Percentiles rank a stretch among this genome's conserved stretches.
phyloP scores from a whole-genome alignment of 1,284 basidiomycete species.

The Leccinum subrobustum region DNA sequence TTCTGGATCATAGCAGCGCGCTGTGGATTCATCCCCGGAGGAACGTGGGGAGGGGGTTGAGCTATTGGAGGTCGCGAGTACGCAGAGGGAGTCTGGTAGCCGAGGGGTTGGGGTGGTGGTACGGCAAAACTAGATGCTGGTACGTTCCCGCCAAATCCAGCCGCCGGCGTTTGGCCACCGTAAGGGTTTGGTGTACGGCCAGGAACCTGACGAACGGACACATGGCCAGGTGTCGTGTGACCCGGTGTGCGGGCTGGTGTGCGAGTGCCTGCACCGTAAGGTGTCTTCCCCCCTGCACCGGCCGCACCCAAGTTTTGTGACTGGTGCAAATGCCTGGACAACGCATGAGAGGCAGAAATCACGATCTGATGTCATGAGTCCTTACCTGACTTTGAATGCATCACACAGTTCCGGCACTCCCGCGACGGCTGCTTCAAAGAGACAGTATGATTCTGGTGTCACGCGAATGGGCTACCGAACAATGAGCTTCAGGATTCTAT shows the following conservation, averaged over 20 bases:
- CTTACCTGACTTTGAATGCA: slow-evolving; percentile 90
- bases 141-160: slow-evolving; percentile 24
- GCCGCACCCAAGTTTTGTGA: slow-evolving; percentile 65
- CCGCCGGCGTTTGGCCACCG: slow-evolving; percentile 48
- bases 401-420: slow-evolving; percentile 92
- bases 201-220: slow-evolving; percentile 63
- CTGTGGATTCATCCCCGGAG: slow-evolving; percentile 61
- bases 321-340: slow-evolving; percentile 70
- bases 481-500: slow-evolving; percentile 4
- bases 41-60: slow-evolving; percentile 41
- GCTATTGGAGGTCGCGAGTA: slow-evolving; percentile 44
- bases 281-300: slow-evolving; percentile 72
- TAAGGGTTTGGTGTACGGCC: slow-evolving; percentile 78
- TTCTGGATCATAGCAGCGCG: slow-evolving; percentile 62
- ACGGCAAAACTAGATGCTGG: too few species aligned
- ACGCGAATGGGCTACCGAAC: slow-evolving; percentile 77
- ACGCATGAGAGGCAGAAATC: slow-evolving; percentile 14
- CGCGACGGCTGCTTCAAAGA: slow-evolving; percentile 85
- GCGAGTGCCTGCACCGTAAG: slow-evolving; percentile 71
- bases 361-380: not conserved
- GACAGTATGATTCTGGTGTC: slow-evolving; percentile 85
- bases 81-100: slow-evolving; percentile 60
- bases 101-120: slow-evolving; percentile 33
- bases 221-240: slow-evolving; percentile 70
- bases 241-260: slow-evolving; percentile 75